Evolutionary conservation across 1,284 basidiomycete genomes (phyloP), one percentile per base, ranked within the genome.

Genomic region (Malassezia nana): DNA sequence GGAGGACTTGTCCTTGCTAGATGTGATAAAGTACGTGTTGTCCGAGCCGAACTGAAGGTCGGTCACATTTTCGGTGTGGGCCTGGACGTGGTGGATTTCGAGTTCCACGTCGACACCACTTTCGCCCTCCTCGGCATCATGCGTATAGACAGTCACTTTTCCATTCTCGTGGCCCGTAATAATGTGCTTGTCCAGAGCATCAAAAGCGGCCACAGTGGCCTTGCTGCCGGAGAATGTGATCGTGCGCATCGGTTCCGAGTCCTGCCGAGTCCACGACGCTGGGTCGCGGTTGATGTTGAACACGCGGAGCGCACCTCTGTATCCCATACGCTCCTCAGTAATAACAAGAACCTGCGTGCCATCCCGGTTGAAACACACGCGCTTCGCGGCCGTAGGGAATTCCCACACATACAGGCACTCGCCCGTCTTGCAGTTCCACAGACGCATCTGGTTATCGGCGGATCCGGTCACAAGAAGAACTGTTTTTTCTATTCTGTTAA

Each of bases 111-210:
- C 86, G 76, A 90, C 62, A 18, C 69, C 72, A 33, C 55, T 61
- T 58, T 74, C 72, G 32, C 66, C 66, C 55, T 72, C 66, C 58
- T 72, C 62, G 20, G 58, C 56, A 55, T 74, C 72, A 60, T 74
- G 72, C 50, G 66, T 63, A 59, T 71, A 72, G 9, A 59, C 46
- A 7, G 69, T 68, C 29, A 98, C 82, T 74, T 92, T 96, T 24
- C 94, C 94, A 56, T 87, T 87, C 77, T 96, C 92, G 77, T 99
- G 94, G 80, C 78, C 92, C 1, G 90, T 94, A 62, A 98, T 78
- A 74, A 99, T 85, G 65, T 85, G 78, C 53, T 84, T 81, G 35
- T 86, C 84, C 22, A 82, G 80, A 48, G 85, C 81, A 6, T 87
- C 86, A 76, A 92, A 98, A 2, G 88, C 83, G 66, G 89, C 92